Evolutionary conservation across 441 rosid species (phyloP), one percentile per base, ranked within the genome.

Genomic region (Pelargonium exstipulatum): DNA sequence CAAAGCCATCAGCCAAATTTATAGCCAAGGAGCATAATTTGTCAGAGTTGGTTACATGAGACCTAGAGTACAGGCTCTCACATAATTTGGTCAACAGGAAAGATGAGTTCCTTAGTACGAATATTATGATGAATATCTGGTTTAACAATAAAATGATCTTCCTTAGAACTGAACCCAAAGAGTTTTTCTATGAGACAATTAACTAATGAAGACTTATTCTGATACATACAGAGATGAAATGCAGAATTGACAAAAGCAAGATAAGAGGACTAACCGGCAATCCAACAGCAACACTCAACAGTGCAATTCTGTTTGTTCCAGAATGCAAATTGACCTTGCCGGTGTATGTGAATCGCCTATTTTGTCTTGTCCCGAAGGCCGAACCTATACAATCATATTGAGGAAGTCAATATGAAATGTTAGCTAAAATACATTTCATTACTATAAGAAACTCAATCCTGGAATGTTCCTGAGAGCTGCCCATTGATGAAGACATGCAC

Each of bases 231-330:
- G 53, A 73, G 24, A 46, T 70, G 46, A 58, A 63, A 10, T 20
- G 18, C 14, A 58, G 9, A 45, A 66, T 16, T 4, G 51, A 67
- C 4, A 60, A 55, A 13, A 53, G 46, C 35, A 5, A 16, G 61
- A 64, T 51, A 68, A 64, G 65, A 57, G 72, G 70, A 84, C 91
- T 83, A 68, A 92, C 99, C 2, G 91, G 98, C 78, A 95, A 84
- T 66, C 99, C 99, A 81, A 92, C 91, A 10, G 98, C 95, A 62
- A 95, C 90, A 72, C 99, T 95, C 72, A 95, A 86, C 73, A 92
- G 82, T 1, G 97, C 96, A 26, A 95, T 92, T 81, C 71, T 85
- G 86, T 95, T 95, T 65, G 77, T 84, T 77, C 98, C 98, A 68
- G 93, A 80, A 65, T 10, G 91, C 71, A 95, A 79, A 81, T 88